Evolutionary conservation across 352 stramenopile genomes (phyloP), one percentile per base, ranked within the genome.

Genomic region (Globisporangium uncinulatum): DNA sequence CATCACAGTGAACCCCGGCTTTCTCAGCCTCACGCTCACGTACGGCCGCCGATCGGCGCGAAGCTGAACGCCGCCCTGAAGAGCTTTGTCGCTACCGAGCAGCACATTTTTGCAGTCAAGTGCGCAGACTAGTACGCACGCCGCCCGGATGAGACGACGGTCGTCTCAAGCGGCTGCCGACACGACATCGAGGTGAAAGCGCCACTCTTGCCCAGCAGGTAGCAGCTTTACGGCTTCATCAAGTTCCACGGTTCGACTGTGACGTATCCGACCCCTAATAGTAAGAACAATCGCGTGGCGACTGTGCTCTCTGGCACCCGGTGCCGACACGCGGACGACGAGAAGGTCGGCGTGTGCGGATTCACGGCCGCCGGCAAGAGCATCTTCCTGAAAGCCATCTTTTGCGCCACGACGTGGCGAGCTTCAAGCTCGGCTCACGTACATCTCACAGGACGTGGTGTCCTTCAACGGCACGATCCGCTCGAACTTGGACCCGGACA

Each of bases 321-420:
- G 13, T 90, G 67, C 50, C 48, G 62, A 0, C 77, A 92, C 44
- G 46, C 48, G 29, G 69, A 69, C 1, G 77, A 78, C 0, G 76
- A 89, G 45, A 89, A 86, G 51, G 51, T 93, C 19, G 88, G 88
- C 4, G 83, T 97, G n/a, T 92, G 86, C 29, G 91, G 90, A 1
- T 84, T 87, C 21, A 97, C 90, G 1, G 92, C 91, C 34, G 86
- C 87, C 7, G 92, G 92, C n/a, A 98, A 98, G 61, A 92, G 77
- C 31, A 92, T 87, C 17, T 66, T 98, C 14, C 48, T 97, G 37
- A 79, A 87, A 29, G 74, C 78, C 13, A 59, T 98, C 6, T 91
- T 97, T 34, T 77, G 89, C 41, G 73, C 70, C 3, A 79, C 87
- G 1, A 47, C 61, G 10, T 90, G 74, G 76, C 58, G 68, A 76